A percentile compares a stretch with the other conserved stretches of the same genome.
Evolutionary conservation across 23 red algal species (phyloP).

Genomic region (Gracilaria domingensis): DNA sequence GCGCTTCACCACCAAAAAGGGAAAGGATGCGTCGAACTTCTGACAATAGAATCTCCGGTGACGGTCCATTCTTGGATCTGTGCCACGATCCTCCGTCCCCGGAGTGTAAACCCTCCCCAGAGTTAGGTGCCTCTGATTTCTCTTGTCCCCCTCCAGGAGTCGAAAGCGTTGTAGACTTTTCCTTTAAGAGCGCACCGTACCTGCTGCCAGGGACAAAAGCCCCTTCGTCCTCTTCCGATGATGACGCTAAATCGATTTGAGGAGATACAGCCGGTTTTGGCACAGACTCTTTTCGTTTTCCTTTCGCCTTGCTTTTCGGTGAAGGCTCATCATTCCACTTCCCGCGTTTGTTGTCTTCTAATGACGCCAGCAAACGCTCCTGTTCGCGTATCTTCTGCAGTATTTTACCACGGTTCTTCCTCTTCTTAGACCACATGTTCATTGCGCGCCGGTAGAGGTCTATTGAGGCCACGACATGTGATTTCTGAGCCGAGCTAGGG

Average conservation of each 20-base stretch:
- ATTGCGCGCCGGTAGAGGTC: conserved; percentile 7
- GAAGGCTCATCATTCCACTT: not conserved
- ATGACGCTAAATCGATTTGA: not conserved
- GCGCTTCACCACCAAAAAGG: conserved; percentile 41
- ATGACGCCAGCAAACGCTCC: not conserved
- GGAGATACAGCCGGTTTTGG: not conserved
- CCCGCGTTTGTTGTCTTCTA: not conserved
- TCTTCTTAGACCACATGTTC: not conserved
- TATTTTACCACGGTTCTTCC: not conserved
- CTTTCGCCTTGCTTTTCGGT: not conserved
- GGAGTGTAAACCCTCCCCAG: not conserved
- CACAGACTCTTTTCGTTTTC: not conserved
- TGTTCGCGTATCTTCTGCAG: conserved; percentile 18
- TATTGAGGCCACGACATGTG: conserved; percentile 2
- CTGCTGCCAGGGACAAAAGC: conserved; percentile 1
- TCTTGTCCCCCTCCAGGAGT: not conserved
- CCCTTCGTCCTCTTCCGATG: conserved; percentile 33
- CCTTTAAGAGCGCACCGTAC: conserved; percentile 25
- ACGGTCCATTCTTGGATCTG: not conserved
- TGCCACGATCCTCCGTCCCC: not conserved
- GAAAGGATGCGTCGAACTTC: conserved; percentile 31
- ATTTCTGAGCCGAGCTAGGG: not conserved
- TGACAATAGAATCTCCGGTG: not conserved
- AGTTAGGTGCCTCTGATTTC: not conserved
- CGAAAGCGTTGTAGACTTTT: not conserved